phyloP scores from a whole-genome alignment of 78 protist species.

The Bodo saltans region DNA sequence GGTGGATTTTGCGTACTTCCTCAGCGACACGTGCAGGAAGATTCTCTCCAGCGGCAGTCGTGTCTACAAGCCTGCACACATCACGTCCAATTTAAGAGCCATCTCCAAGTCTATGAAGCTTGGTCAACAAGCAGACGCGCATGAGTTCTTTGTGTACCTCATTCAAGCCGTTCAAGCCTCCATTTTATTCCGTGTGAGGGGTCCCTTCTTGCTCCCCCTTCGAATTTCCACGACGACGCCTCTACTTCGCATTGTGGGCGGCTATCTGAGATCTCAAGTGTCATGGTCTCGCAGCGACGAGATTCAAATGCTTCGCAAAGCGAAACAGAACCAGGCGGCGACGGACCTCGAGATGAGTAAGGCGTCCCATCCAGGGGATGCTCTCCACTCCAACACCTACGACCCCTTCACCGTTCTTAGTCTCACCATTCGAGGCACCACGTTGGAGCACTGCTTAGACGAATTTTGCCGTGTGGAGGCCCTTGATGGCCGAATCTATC shows the following conservation, averaged over 20 bases:
- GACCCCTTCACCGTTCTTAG: conserved; percentile 79
- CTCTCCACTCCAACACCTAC: conserved; percentile 64
- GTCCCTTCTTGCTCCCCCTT: not conserved
- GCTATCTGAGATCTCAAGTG: conserved; percentile 64
- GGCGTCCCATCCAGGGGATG: no score
- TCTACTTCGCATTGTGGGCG: conserved; percentile 73
- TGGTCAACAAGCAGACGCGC: conserved; percentile 61
- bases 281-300: not conserved
- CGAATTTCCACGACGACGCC: conserved; percentile 51
- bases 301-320: not conserved
- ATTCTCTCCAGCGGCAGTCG: not conserved
- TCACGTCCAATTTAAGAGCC: not conserved
- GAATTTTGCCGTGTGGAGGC: conserved; percentile 56
- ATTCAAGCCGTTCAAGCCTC: conserved; percentile 5
- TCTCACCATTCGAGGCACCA: conserved; percentile 40
- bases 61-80: not conserved
- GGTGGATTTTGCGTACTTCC: no score
- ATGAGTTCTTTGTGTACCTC: conserved; percentile 36
- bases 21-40: not conserved
- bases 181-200: not conserved
- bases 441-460: conserved; percentile 44
- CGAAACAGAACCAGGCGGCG: not conserved
- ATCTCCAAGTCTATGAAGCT: conserved; percentile 1
- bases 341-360: not conserved
- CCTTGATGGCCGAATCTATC: conserved; percentile 69